Evolutionary conservation across 2,329 filamentous ascomycete species (phyloP), one percentile per base, ranked within the genome.

Genomic region (Leptosphaerulina australis): DNA sequence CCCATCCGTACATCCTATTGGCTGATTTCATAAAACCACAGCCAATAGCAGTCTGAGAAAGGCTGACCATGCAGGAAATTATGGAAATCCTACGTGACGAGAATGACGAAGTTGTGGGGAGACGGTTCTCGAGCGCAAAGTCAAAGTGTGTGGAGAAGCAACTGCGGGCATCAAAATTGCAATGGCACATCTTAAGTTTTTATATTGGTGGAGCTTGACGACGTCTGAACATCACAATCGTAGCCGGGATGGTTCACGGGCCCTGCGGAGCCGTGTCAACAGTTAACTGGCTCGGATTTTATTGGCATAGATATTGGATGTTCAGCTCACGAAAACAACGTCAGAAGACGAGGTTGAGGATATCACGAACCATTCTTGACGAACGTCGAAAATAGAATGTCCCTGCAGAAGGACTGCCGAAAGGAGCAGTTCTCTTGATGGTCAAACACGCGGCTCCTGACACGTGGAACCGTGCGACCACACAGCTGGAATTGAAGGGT

Each of bases 51-150:
- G n/a, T n/a, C n/a, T n/a, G n/a, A n/a, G n/a, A n/a, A n/a, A n/a
- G n/a, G n/a, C n/a, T n/a, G n/a, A n/a, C n/a, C n/a, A n/a, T n/a
- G n/a, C n/a, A n/a, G n/a, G n/a, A 43, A 51, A 48, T 30, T 50
- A 29, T 48, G 44, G 33, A 30, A 45, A 44, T 28, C 7, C 20
- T 37, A 51, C 48, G 43, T 37, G 37, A 41, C 31, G 21, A 46
- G n/a, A n/a, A 31, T 39, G 44, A 36, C 24, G 35, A 28, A 54
- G 41, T n/a, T 44, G 45, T 54, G 54, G 50, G 54, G 50, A 46
- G 50, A 46, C 43, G 37, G 22, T 45, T 54, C 50, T 57, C 46
- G 54, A 57, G 47, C 50, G 54, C 50, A 53, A 57, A 57, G 21
- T 29, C 52, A 33, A 43, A 22, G 48, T 51, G 49, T 39, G 49